Evolutionary conservation across 2,329 filamentous ascomycete species (phyloP).

Genomic region (Domatiomyces catenatus): DNA sequence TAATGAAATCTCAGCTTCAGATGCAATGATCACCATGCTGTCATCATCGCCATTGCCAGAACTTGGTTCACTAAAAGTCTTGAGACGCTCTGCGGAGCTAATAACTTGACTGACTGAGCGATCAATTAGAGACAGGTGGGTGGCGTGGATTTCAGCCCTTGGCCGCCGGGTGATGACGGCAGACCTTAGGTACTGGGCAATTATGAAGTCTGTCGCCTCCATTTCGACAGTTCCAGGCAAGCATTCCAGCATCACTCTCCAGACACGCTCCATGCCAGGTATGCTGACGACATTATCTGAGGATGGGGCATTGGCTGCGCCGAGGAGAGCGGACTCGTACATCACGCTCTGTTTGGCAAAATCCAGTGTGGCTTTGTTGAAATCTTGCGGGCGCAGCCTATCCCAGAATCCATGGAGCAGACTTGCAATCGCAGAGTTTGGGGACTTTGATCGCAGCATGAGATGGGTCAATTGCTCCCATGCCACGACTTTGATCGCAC

Average conservation of each 20-base stretch:
- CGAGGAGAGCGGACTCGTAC: conserved; percentile 29
- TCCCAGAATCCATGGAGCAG: conserved; percentile 31
- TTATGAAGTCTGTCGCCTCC: conserved; percentile 53
- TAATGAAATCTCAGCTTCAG: conserved; percentile 34
- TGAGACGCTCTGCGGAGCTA: conserved; percentile 44
- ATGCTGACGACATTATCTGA: conserved; percentile 28
- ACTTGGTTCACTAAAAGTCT: conserved; percentile 28
- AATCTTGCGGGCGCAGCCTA: conserved; percentile 23
- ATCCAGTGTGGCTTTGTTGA: conserved; percentile 25
- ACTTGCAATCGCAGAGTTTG: conserved; percentile 27
- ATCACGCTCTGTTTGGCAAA: conserved; percentile 29
- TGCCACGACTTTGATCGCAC: conserved; percentile 47
- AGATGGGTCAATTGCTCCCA: conserved; percentile 50
- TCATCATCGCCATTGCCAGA: conserved; percentile 27
- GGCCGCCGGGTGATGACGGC: conserved; percentile 27
- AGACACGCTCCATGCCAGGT: conserved; percentile 54
- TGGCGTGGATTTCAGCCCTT: conserved; percentile 35
- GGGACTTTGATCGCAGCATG: conserved; percentile 16
- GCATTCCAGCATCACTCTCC: conserved; percentile 62
- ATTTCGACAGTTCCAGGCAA: conserved; percentile 50
- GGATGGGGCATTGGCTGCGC: conserved; percentile 32
- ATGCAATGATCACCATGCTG: conserved; percentile 34
- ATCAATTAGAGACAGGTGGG: conserved; percentile 56
- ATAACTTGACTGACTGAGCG: conserved; percentile 58
- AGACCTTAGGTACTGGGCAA: conserved; percentile 54